phyloP scores from a whole-genome alignment of 1,284 basidiomycete genomes.

The Hypsizygus ulmarius region DNA sequence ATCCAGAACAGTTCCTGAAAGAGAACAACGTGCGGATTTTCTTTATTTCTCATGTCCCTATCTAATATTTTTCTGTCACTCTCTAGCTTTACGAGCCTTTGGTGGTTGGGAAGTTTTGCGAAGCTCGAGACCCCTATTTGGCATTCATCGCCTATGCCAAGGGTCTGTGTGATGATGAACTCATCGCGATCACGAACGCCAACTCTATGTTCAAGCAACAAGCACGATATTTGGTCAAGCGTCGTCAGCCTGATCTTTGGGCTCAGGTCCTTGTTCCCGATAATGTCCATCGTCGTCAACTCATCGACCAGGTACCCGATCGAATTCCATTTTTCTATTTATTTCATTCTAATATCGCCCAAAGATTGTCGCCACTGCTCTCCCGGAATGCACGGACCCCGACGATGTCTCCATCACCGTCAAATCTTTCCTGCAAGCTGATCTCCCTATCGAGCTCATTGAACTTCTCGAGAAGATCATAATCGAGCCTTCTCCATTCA shows the following conservation, averaged over 20 bases:
- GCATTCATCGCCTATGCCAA: conserved; percentile 99
- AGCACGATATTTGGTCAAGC: conserved; percentile 96
- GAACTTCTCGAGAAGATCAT: conserved; percentile 99
- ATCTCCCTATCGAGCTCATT: conserved; percentile 96
- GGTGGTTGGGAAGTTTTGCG: conserved; percentile 98
- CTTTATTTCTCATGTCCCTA: not conserved
- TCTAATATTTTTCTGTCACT: conserved; percentile 8
- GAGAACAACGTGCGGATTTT: conserved; percentile 84
- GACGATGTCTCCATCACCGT: conserved; percentile 99
- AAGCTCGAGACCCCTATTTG: conserved; percentile 96
- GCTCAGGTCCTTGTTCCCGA: conserved; percentile 89
- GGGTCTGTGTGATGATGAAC: conserved; percentile 98
- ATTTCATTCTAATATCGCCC: conserved; percentile 5
- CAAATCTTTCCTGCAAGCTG: conserved; percentile 97
- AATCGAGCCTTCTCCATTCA: conserved; percentile 96
- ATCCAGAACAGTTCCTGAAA: conserved; percentile 96
- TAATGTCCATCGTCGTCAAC: conserved; percentile 89
- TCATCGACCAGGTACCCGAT: conserved; percentile 85
- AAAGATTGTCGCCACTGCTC: conserved; percentile 89
- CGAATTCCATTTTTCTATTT: not conserved
- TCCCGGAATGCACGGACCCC: conserved; percentile 97
- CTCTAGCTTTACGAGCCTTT: conserved; percentile 89
- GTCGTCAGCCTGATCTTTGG: conserved; percentile 96
- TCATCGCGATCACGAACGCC: conserved; percentile 96
- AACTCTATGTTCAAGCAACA: conserved; percentile 99